Conservation (phyloP, 2,329 filamentous ascomycete species). For the Lizonia empirigonia region DNA sequence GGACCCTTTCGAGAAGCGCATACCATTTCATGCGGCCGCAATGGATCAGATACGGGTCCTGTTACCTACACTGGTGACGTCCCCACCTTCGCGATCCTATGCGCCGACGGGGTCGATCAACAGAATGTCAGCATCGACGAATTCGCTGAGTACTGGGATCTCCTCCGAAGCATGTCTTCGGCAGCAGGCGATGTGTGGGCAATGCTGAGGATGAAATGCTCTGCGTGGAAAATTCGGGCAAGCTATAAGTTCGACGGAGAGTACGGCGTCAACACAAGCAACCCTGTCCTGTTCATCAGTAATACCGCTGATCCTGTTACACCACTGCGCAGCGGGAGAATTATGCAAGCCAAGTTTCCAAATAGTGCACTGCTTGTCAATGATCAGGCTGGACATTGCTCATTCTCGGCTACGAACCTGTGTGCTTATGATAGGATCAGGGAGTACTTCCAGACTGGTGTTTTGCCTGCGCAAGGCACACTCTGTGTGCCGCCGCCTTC, state of each 20-base stretch:
- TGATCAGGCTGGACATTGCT: conserved; percentile 55
- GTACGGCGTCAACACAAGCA: conserved; percentile 51
- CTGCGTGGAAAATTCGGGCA: conserved; percentile 47
- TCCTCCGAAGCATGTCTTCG: conserved; percentile 42
- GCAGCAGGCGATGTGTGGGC: conserved; percentile 49
- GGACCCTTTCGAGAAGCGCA: conserved; percentile 26
- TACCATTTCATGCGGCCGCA: conserved; percentile 36
- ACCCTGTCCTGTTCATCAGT: conserved; percentile 63
- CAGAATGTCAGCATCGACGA: conserved; percentile 26
- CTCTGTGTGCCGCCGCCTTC: conserved; percentile 51
- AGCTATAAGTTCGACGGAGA: conserved; percentile 39
- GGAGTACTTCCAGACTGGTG: conserved; percentile 50
- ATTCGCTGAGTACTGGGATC: conserved; percentile 45
- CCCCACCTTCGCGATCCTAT: conserved; percentile 43
- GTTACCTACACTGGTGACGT: conserved; percentile 8
- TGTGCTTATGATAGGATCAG: conserved; percentile 45
- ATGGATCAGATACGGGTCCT: conserved; percentile 19
- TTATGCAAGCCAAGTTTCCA: conserved; percentile 51
- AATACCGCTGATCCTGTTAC: conserved; percentile 66
- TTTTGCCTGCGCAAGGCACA: conserved; percentile 53
- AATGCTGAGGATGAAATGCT: conserved; percentile 46
- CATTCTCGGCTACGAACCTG: conserved; percentile 41
- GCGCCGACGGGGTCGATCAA: conserved; percentile 49
- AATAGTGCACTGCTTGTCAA: conserved; percentile 54
- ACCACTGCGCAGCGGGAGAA: conserved; percentile 55